Evolutionary conservation across 1,284 basidiomycete genomes (phyloP), one percentile per base, ranked within the genome.

Genomic region (Leccinum pseudoinsigne): DNA sequence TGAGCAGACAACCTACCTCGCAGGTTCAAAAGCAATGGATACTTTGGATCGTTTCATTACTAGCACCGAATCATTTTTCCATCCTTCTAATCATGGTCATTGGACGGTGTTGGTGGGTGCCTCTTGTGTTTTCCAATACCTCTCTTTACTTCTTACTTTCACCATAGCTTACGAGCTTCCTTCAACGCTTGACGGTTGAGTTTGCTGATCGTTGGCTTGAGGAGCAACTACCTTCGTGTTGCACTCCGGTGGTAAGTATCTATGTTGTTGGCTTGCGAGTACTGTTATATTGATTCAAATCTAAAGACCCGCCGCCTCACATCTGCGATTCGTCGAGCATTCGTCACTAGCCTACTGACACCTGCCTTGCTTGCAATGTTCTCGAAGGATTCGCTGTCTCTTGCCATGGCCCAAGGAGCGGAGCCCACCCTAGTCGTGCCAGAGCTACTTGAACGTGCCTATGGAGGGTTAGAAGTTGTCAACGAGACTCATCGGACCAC

Each of bases 351-450:
- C 51, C 82, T 98, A 51, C 86, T 93, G 50, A 97, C 94, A 1
- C 93, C 97, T 9, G 92, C 94, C 1, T 81, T 99, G 40, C 85
- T 98, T 12, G 88, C 94, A 23, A 97, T 99, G 90, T 99, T 99
- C 78, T 90, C 94, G 58, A 98, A 98, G 77, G 93, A 93, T 68
- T 78, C 85, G 2, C 70, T 87, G 4, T 85, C 86, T 34, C 86
- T 88, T 71, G 82, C 82, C 42, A 88, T 84, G 72, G 85, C 91
- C 7, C 90, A 93, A 72, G 83, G 84, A 23, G 82, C 90, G 5
- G 94, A 97, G 71, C 95, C 97, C 0, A 83, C 85, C 26, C 79
- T 98, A 51, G 86, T 99, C 68, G 91, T 99, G 86, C 96, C 97
- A 0, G 90, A 95, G 40, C 82, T 99, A 8, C 82, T 99, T 47